Evolutionary conservation across 1,139 yeast genomes (phyloP).

Genomic region (Suhomyces choctaworum): DNA sequence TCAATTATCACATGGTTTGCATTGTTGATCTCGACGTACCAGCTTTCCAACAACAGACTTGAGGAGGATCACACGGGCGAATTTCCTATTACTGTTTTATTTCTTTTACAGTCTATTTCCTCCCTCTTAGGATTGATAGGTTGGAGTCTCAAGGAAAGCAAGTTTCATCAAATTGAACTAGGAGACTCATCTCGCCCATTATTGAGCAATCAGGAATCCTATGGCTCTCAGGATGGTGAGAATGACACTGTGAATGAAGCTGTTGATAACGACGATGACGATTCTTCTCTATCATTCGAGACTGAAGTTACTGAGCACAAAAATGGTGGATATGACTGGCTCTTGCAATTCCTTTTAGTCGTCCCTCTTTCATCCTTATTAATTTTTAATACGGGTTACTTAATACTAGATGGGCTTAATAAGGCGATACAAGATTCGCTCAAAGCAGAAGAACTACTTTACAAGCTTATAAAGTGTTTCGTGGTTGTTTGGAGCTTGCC

Average conservation of each 20-base stretch:
- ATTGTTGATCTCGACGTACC: conserved; percentile 46
- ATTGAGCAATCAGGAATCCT: conserved; percentile 21
- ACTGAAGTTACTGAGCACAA: conserved; percentile 20
- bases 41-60: conserved; percentile 41
- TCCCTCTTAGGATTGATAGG: conserved; percentile 56
- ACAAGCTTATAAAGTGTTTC: conserved; percentile 38
- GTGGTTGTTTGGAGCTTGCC: conserved; percentile 52
- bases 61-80: conserved; percentile 62
- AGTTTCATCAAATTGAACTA: conserved; percentile 5
- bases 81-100: conserved; percentile 53
- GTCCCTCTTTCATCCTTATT: conserved; percentile 66
- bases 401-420: conserved; percentile 61
- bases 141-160: conserved; percentile 32
- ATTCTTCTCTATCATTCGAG: conserved; percentile 18
- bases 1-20: conserved; percentile 58
- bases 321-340: conserved; percentile 74
- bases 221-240: conserved; percentile 26
- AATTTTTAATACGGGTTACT: conserved; percentile 50
- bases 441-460: conserved; percentile 48
- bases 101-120: conserved; percentile 51
- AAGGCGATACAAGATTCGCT: conserved; percentile 71
- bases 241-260: conserved; percentile 17
- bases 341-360: conserved; percentile 63
- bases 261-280: conserved; percentile 15
- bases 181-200: conserved; percentile 35